Base-by-base conservation (phyloP, 2,329 filamentous ascomycete species). In the Ophiocordyceps camponoti-leonardi region DNA sequence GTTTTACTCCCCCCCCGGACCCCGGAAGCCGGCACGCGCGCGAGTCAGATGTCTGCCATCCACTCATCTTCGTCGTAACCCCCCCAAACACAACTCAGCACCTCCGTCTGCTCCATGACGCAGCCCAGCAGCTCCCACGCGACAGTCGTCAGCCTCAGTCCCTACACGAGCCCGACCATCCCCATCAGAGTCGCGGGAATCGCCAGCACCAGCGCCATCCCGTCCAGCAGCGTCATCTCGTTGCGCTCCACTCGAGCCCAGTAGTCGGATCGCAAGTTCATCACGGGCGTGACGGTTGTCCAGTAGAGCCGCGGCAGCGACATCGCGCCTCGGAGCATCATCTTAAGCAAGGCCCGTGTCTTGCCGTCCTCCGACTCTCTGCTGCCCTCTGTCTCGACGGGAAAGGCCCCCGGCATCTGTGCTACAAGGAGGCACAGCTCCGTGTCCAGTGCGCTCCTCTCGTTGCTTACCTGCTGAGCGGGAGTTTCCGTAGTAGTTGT, bases 261-360 rank as follows among this genome's bases (percentile, higher is more conserved):
- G 45, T 62, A 55, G 30, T 58, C 53, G 26, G 66, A 68, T 2
- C 56, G 50, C 8, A 51, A 49, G 51, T 66, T 53, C 47, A 69
- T 65, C 13, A 67, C 62, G 2, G 65, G 66, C 43, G 52, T 52
- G 16, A 68, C 57, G 13, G 61, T 48, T 39, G 46, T 47, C 62
- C 57, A 66, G 52, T 66, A 68, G 26, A 57, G 41, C n/a, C 30
- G 45, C 26, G 57, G 35, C 31, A 58, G 26, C 39, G 18, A 11
- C 18, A 5, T 13, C 6, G 19, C 28, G 18, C 8, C 5, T 18
- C 7, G 23, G n/a, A 23, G 12, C 26, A n/a, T 22, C 14, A 11
- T n/a, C 20, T 30, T 12, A 2, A 13, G 6, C 26, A 26, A 19
- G 19, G 4, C 16, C 8, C 26, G 16, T 18, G 26, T 8, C 39